A percentile compares a stretch with the other conserved stretches of the same genome.
Conservation (phyloP, 2,329 filamentous ascomycete species). For the Trichoderma afroharzianum region DNA sequence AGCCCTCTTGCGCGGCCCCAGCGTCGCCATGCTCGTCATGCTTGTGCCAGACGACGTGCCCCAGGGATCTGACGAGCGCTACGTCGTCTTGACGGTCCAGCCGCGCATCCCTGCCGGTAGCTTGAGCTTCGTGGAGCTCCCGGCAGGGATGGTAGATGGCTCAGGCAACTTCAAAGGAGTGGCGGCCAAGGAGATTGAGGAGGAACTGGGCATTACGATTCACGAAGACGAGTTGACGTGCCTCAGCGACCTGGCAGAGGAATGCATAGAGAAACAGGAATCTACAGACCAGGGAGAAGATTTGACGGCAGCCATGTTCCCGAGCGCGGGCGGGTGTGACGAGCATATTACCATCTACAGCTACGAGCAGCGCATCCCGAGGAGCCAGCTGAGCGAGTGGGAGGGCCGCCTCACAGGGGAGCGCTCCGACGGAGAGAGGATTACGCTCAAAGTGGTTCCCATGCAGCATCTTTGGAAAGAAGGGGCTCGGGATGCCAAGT, state of each 20-base stretch:
- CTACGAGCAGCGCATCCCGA: slow-evolving; percentile 50
- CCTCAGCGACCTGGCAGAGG: slow-evolving; percentile 48
- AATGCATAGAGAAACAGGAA: slow-evolving; percentile 20
- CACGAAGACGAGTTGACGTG: slow-evolving; percentile 44
- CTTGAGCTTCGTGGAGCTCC: slow-evolving; percentile 54
- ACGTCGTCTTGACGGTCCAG: slow-evolving; percentile 58
- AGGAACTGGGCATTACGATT: slow-evolving; percentile 57
- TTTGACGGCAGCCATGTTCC: slow-evolving; percentile 50
- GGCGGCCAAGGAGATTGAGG: slow-evolving; percentile 57
- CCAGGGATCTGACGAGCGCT: slow-evolving; percentile 43
- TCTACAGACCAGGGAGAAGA: slow-evolving; percentile 26
- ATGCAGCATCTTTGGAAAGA: slow-evolving; percentile 56
- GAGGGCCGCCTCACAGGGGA: slow-evolving; percentile 56
- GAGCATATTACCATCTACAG: slow-evolving; percentile 58
- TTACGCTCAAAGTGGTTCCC: slow-evolving; percentile 56
- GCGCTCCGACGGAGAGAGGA: slow-evolving; percentile 57
- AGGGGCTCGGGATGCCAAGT: slow-evolving; percentile 56
- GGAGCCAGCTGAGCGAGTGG: slow-evolving; percentile 51
- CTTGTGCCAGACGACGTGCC: slow-evolving; percentile 49
- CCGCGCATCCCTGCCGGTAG: slow-evolving; percentile 54
- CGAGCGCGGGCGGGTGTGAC: slow-evolving; percentile 58
- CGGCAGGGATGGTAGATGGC: slow-evolving; percentile 57
- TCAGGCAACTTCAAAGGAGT: slow-evolving; percentile 52
- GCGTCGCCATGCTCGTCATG: slow-evolving; percentile 58
- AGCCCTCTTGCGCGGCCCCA: slow-evolving; percentile 57